Conservation (phyloP, 805 yeast genomes). For the Debaryomyces tyrocola region DNA sequence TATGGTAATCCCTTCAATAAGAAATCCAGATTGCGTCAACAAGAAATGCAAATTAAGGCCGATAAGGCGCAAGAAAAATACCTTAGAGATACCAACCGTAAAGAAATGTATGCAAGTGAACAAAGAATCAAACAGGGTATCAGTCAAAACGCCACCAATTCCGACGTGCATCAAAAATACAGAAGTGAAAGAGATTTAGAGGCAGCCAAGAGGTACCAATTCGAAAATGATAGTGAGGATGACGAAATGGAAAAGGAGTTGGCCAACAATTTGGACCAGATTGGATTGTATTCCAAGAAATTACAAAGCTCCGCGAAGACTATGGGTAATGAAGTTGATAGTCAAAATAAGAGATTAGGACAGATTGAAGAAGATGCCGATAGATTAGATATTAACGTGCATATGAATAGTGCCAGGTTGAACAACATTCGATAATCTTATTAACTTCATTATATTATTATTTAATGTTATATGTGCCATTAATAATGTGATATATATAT, state of each 20-base stretch:
- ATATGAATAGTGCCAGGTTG: constrained; percentile 69
- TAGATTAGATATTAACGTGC: constrained; percentile 78
- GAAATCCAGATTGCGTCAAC: constrained; percentile 68
- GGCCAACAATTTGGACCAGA: constrained; percentile 78
- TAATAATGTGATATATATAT: too few species aligned
- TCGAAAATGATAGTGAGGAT: constrained; percentile 90
- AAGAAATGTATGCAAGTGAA: constrained; percentile 61
- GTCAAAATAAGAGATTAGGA: constrained; percentile 73
- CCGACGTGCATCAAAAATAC: constrained; percentile 45
- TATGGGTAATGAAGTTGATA: constrained; percentile 73
- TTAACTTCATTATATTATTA: too few species aligned
- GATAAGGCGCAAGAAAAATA: constrained; percentile 63
- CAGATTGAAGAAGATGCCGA: constrained; percentile 84
- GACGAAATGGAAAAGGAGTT: constrained; percentile 89
- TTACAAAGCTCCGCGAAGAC: constrained; percentile 71
- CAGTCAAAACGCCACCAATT: constrained; percentile 36
- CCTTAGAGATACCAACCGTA: constrained; percentile 60
- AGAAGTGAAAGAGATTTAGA: constrained; percentile 52
- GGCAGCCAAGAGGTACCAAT: constrained; percentile 70
- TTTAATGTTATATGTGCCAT: too few species aligned
- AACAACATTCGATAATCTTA: constrained; percentile 43
- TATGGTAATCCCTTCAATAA: constrained; percentile 81
- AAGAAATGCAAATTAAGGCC: constrained; percentile 66
- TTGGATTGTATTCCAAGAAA: constrained; percentile 64
- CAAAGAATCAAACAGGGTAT: constrained; percentile 67